Conservation (phyloP, 2,329 filamentous ascomycete genomes). For the Diaporthe capsici region DNA sequence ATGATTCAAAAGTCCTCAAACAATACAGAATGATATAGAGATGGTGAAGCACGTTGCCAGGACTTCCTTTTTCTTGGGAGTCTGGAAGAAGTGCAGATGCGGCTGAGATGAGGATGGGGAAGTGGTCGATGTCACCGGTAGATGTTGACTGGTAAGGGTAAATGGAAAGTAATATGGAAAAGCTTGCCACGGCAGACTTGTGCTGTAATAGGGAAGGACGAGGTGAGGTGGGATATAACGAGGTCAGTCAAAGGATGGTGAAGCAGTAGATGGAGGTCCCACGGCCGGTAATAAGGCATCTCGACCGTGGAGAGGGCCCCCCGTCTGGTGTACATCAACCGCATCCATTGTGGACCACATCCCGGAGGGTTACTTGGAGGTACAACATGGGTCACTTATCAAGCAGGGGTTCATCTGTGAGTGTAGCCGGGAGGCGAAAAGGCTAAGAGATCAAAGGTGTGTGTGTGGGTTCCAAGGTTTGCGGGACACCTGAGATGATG, state of each 20-base stretch:
- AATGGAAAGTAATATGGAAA: constrained; percentile 59
- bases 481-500: constrained; percentile 40
- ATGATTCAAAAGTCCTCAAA: constrained; percentile 51
- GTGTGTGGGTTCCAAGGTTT: constrained; percentile 37
- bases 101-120: constrained; percentile 45
- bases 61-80: constrained; percentile 37
- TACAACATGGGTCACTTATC: constrained; percentile 42
- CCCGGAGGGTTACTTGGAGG: constrained; percentile 36
- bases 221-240: constrained; percentile 50
- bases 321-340: constrained; percentile 20
- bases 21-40: constrained; percentile 34
- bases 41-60: constrained; percentile 19
- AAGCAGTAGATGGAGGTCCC: constrained; percentile 38
- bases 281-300: constrained; percentile 27
- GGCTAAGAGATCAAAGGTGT: constrained; percentile 42
- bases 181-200: constrained; percentile 45
- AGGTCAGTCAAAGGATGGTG: constrained; percentile 42
- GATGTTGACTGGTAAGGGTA: constrained; percentile 57
- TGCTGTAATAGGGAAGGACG: constrained; percentile 51
- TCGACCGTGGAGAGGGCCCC: constrained; percentile 26
- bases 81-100: constrained; percentile 41
- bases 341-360: constrained; percentile 35
- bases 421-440: constrained; percentile 40
- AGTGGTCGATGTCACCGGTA: constrained; percentile 48
- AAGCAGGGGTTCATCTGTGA: constrained; percentile 36